Base-by-base conservation (phyloP, 352 stramenopile species). In the Phytophthora melonis region DNA sequence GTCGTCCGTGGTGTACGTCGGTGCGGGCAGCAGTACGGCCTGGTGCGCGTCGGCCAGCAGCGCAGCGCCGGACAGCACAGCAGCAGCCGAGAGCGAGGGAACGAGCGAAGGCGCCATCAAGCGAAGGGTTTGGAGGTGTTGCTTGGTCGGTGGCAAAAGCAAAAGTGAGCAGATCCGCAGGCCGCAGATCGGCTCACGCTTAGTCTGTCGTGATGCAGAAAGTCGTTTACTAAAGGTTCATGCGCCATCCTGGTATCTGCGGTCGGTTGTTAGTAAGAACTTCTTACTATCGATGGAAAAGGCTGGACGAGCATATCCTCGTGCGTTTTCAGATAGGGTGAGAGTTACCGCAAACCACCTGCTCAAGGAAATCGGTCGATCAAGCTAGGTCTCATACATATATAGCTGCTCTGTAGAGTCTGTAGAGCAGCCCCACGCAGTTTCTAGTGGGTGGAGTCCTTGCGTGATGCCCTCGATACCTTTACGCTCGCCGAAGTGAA, bases 1-100 rank as follows among this genome's bases (percentile, higher is more conserved):
- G 49, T 79, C 75, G 39, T 74, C 61, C 18, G 79, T 76, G 14
- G 71, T 84, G 58, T 74, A 86, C 43, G 77, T 84, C 19, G 77
- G 79, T 19, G 72, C 63, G 8, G 79, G 79, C 14, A 84, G 67
- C 27, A 82, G 68, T 43, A 86, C 77, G 54, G 77, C 72, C 36
- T 82, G 75, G 56, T 86, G 79, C 10, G 74, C 79, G 3, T 81
- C 55, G 0, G 65, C 55, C 1, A 78, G 65, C 32, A 84, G 32
- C 9, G 58, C 62, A 32, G 65, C 49, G 27, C 57, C 71, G n/a
- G 67, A 77, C 10, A 83, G 49, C n/a, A 73, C 53, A 7, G 56
- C 58, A 47, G 68, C 58, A 53, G 64, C 62, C 14, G 53, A 70
- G 52, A 86, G 54, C 2, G 74, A 68, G 19, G 58, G 69, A 30